Evolutionary conservation across 345 rosid genomes (phyloP), one percentile per base, ranked within the genome.

Genomic region (Salix caprea): DNA sequence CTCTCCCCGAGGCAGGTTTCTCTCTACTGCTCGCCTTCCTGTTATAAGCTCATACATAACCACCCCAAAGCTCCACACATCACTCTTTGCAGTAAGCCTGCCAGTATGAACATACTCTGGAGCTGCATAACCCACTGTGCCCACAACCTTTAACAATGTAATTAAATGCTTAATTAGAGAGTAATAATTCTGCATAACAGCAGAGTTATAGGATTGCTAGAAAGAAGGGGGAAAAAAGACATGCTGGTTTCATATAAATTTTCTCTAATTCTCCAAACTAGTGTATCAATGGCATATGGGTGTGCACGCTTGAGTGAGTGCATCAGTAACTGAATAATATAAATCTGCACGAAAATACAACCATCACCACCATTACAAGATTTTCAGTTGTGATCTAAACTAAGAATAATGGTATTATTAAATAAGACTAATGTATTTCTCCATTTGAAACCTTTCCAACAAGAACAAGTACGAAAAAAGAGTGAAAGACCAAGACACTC

Each of bases 41-140:
- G 97, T 92, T 79, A 96, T 90, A 60, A 96, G 90, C 82, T 96
- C 99, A 26, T 86, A 96, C 28, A 96, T 87, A 75, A 96, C 99
- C 39, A 96, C 99, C 7, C 99, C 99, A 67, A 91, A 96, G 86
- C 99, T 96, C 99, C 99, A 96, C 16, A 93, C 99, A 74, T 96
- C 98, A 40, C 97, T 96, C 89, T 96, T 96, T 9, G 94, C 91
- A 36, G 99, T 93, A 79, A 96, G 75, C 77, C 85, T 85, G 4
- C 99, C 98, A 0, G 96, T 91, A 69, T 93, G 97, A 72, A 93
- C 97, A 77, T 96, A 96, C 80, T 93, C 99, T 0, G 99, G 98
- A 80, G 99, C 99, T 2, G 97, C 94, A 80, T 96, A 96, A 72
- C 99, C 98, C 64, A 91, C 85, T 8, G 99, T 96, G 58, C 99